phyloP scores from a whole-genome alignment of 2,329 filamentous ascomycete species.

The Aspergillus sp. region DNA sequence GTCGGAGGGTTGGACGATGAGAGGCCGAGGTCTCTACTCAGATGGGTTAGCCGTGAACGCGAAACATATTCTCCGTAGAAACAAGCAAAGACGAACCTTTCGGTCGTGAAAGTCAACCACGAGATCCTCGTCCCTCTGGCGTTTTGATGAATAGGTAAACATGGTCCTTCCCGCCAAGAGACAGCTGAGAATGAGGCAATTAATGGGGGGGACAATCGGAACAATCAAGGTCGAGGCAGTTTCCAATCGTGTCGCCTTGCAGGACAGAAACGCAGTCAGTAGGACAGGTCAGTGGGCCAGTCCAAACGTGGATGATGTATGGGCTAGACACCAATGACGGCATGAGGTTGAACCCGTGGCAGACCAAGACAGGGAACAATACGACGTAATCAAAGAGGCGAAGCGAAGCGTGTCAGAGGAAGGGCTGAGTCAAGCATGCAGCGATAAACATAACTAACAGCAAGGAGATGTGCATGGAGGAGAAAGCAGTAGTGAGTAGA shows the following conservation, averaged over 20 bases:
- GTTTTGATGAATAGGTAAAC: slow-evolving; percentile 24
- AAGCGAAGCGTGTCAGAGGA: not conserved
- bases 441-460: not conserved
- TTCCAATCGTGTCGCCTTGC: too few relatives aligned
- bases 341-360: not conserved
- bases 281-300: not conserved
- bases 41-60: not conserved
- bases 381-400: not conserved
- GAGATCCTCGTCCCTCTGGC: slow-evolving; percentile 35
- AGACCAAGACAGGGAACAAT: not conserved
- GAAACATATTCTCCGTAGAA: not conserved
- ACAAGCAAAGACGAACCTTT: slow-evolving; percentile 23
- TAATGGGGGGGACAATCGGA: too few relatives aligned
- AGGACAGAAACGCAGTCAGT: not conserved
- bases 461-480: not conserved
- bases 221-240: too few relatives aligned
- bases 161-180: slow-evolving; percentile 13
- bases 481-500: not conserved
- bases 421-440: not conserved
- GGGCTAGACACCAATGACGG: not conserved
- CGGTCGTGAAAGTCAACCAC: slow-evolving; percentile 13
- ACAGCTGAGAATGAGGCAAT: not conserved
- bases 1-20: slow-evolving; percentile 30
- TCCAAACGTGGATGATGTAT: not conserved
- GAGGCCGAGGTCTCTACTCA: slow-evolving; percentile 30